Conservation (phyloP, 1,139 yeast species). For the Candida tetrigidarum region DNA sequence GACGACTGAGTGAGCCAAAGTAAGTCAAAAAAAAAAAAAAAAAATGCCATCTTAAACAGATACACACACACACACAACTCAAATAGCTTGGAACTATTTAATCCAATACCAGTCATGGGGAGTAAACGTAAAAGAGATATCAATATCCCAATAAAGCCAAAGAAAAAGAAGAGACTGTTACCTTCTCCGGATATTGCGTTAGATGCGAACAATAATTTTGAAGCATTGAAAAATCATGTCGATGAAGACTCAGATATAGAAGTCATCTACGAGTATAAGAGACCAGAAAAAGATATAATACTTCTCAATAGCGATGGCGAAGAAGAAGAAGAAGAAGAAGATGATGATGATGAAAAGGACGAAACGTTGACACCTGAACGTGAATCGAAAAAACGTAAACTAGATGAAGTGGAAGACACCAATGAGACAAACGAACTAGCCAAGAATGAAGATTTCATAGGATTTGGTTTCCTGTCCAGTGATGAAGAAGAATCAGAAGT, state of each 20-base stretch:
- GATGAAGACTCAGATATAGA: slow-evolving; percentile 29
- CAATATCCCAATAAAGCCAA: slow-evolving; percentile 22
- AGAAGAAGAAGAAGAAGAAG: slow-evolving; percentile 21
- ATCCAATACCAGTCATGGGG: not conserved
- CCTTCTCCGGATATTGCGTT: slow-evolving; percentile 13
- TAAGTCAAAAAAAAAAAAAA: slow-evolving; percentile 21
- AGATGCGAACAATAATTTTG: slow-evolving; percentile 23
- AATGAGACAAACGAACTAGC: slow-evolving; percentile 37
- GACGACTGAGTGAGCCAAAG: too few species aligned
- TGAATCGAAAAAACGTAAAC: slow-evolving; percentile 17
- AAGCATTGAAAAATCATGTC: slow-evolving; percentile 21
- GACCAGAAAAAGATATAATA: slow-evolving; percentile 21
- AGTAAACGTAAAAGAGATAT: slow-evolving; percentile 26
- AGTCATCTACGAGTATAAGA: slow-evolving; percentile 23
- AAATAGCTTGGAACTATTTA: too few species aligned
- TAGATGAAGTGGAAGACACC: slow-evolving; percentile 11
- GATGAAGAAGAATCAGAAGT: slow-evolving; percentile 32
- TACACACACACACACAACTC: slow-evolving; percentile 1
- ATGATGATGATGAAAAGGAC: slow-evolving; percentile 23
- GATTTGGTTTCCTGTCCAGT: slow-evolving; percentile 56
- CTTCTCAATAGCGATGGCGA: slow-evolving; percentile 32
- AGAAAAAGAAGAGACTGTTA: slow-evolving; percentile 10
- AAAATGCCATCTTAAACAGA: slow-evolving; percentile 10
- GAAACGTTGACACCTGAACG: slow-evolving; percentile 15
- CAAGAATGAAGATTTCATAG: slow-evolving; percentile 61